Conservation (phyloP, 176 grass and related monocot species). For the Tillandsia leiboldiana region DNA sequence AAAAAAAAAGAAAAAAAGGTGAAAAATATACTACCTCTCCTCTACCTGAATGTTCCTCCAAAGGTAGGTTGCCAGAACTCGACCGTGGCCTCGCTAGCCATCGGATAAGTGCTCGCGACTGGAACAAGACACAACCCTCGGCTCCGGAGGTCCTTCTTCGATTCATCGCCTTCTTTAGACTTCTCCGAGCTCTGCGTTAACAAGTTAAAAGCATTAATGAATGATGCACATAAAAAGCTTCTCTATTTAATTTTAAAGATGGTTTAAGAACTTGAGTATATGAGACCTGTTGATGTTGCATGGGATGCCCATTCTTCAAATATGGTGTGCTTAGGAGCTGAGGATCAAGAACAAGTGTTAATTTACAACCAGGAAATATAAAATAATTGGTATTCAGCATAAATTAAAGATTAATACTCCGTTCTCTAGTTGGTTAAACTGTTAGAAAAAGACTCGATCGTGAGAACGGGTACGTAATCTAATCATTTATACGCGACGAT, state of each 20-base stretch:
- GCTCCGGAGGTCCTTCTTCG: conserved; percentile 47
- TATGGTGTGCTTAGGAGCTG: conserved; percentile 80
- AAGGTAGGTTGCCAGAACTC: conserved; percentile 86
- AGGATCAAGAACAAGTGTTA: background rate
- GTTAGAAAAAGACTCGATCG: background rate
- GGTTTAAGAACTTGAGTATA: background rate
- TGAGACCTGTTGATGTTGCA: conserved; percentile 46
- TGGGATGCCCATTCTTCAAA: conserved; percentile 33
- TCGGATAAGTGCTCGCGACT: conserved; percentile 54
- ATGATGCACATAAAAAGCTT: background rate
- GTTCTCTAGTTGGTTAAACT: background rate
- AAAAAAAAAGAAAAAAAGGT: too few species aligned
- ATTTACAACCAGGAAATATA: background rate
- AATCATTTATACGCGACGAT: background rate
- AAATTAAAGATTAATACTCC: too few species aligned
- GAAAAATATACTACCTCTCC: background rate
- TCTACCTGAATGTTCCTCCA: conserved; percentile 66
- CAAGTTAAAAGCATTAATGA: background rate
- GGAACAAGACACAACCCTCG: conserved; percentile 78
- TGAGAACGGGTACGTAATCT: background rate
- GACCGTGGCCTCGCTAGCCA: conserved; percentile 32
- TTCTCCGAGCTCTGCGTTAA: conserved; percentile 35
- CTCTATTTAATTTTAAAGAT: background rate
- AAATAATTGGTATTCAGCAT: too few species aligned
- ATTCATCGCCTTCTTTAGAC: conserved; percentile 25